Conservation (phyloP, 169 alveolate species). For the Blepharisma undulans region DNA sequence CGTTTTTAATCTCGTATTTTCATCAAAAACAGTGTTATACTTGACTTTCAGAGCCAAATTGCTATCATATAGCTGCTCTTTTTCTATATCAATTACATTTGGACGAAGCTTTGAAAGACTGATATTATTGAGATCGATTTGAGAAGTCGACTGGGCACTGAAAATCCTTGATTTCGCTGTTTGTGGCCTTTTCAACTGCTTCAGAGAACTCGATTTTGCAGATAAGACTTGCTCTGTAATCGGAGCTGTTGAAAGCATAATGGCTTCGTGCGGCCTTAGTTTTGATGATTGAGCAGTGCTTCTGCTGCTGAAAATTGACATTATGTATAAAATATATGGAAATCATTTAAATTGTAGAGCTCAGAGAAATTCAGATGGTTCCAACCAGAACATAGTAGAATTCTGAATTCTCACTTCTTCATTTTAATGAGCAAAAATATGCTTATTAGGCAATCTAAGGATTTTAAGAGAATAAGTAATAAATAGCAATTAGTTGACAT, state of each 20-base stretch:
- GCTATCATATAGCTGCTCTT: constrained; percentile 31
- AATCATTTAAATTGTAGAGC: too few relatives aligned
- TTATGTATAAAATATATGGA: too few relatives aligned
- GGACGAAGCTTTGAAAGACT: not conserved
- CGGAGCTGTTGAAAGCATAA: not conserved
- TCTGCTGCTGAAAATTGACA: not conserved
- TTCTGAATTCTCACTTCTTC: too few relatives aligned
- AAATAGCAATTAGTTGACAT: too few relatives aligned
- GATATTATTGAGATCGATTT: not conserved
- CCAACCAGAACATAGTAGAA: too few relatives aligned
- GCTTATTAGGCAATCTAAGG: too few relatives aligned
- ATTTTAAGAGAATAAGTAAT: too few relatives aligned
- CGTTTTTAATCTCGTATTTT: constrained; percentile 9
- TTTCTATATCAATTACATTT: not conserved
- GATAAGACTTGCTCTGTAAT: not conserved
- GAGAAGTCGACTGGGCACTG: not conserved
- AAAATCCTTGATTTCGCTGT: not conserved
- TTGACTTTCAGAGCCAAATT: constrained; percentile 16
- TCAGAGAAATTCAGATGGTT: too few relatives aligned
- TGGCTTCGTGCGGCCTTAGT: not conserved
- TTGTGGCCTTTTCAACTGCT: not conserved
- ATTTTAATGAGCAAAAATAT: too few relatives aligned
- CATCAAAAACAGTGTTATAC: constrained; percentile 3
- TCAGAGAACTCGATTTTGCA: not conserved
- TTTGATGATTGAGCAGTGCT: not conserved